A percentile compares a stretch with the other conserved stretches of the same genome.
Conservation (phyloP, 2,329 filamentous ascomycete species). For the Ophiostoma montium region DNA sequence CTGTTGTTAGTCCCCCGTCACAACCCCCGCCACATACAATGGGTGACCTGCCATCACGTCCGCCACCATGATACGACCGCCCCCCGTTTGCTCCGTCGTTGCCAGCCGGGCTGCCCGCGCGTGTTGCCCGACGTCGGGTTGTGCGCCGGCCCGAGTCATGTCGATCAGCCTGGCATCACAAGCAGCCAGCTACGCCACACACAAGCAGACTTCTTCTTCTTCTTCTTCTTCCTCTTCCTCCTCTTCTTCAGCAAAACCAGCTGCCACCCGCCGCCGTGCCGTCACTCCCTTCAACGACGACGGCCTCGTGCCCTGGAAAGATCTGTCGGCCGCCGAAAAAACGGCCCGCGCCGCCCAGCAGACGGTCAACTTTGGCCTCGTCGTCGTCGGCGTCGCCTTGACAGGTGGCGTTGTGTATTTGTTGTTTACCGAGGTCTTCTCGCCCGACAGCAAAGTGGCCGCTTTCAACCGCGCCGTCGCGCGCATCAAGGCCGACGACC, state of each 20-base stretch:
- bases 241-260: slow-evolving; percentile 9
- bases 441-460: slow-evolving; percentile 68
- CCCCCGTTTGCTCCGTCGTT: slow-evolving; percentile 2
- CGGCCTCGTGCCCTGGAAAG: slow-evolving; percentile 65
- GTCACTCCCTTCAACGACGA: slow-evolving; percentile 81
- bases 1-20: no score
- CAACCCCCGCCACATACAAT: no score
- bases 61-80: slow-evolving; percentile 7
- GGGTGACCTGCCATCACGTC: slow-evolving; percentile 1
- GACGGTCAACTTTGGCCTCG: slow-evolving; percentile 71
- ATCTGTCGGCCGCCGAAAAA: slow-evolving; percentile 66
- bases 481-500: slow-evolving; percentile 57
- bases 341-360: slow-evolving; percentile 77
- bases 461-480: slow-evolving; percentile 82
- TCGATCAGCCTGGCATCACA: slow-evolving; percentile 22
- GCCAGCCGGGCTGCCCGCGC: background rate
- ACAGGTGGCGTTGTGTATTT: slow-evolving; percentile 69
- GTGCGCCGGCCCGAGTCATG: background rate
- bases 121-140: background rate
- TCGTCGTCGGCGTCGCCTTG: slow-evolving; percentile 58
- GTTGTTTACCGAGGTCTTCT: slow-evolving; percentile 71
- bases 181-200: slow-evolving; percentile 34
- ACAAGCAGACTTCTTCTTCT: slow-evolving; percentile 26
- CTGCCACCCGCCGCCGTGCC: slow-evolving; percentile 43
- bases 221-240: slow-evolving; percentile 7